Conservation (phyloP, 805 yeast genomes). For the Hanseniaspora clermontiae region DNA sequence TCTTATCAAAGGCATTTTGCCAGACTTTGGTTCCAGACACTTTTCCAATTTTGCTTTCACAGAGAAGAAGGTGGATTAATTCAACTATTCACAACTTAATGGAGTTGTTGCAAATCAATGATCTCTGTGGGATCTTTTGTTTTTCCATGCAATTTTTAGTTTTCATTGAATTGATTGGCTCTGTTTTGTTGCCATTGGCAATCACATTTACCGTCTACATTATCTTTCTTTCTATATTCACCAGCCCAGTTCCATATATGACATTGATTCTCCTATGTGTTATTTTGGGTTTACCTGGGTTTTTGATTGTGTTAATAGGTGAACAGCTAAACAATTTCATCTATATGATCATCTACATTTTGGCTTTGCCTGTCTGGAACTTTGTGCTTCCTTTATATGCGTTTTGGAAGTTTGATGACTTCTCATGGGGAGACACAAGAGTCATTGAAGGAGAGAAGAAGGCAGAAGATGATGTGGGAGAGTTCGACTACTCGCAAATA, state of each 20-base stretch:
- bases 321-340: constrained; percentile 56
- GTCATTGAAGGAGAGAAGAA: constrained; percentile 35
- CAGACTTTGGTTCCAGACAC: constrained; percentile 80
- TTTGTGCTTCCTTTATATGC: constrained; percentile 76
- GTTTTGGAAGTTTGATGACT: constrained; percentile 91
- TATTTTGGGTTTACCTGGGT: constrained; percentile 76
- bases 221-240: constrained; percentile 53
- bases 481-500: constrained; percentile 82
- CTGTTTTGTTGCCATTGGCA: constrained; percentile 80
- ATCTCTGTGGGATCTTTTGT: constrained; percentile 87
- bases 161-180: constrained; percentile 71
- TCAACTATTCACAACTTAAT: constrained; percentile 86
- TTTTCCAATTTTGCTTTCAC: constrained; percentile 69
- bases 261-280: constrained; percentile 64
- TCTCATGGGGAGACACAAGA: constrained; percentile 93
- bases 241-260: constrained; percentile 63
- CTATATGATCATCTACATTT: constrained; percentile 67
- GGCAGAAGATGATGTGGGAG: constrained; percentile 34
- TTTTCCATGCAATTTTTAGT: constrained; percentile 91
- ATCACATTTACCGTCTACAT: constrained; percentile 73
- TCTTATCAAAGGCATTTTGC: constrained; percentile 83
- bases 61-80: constrained; percentile 93
- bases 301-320: constrained; percentile 68
- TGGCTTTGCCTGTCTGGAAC: constrained; percentile 90
- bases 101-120: constrained; percentile 73